These are phyloP conservation scores for Podochytrium sp. DNA, from an alignment of 192 early-diverging fungal genomes.

Conservation along the genomic window DNA sequence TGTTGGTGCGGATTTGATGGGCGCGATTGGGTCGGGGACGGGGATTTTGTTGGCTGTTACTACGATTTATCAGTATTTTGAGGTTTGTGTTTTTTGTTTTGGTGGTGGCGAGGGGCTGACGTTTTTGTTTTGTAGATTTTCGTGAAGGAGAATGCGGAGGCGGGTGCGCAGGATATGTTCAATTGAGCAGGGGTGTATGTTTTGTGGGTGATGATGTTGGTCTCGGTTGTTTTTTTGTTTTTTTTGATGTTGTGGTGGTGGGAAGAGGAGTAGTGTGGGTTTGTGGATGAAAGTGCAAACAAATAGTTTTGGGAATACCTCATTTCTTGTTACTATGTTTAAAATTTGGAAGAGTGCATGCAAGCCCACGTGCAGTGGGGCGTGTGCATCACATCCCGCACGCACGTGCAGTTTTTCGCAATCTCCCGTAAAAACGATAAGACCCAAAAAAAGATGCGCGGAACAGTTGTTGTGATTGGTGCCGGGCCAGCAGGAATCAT, in stretches of 20 bases:
- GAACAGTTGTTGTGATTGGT: constrained; percentile 1
- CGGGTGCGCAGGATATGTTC: constrained; percentile 21
- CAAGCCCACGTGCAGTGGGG: too few relatives aligned
- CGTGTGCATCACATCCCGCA: too few relatives aligned
- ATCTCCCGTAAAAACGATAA: too few relatives aligned
- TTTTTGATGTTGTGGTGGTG: too few relatives aligned
- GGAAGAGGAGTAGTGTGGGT: too few relatives aligned
- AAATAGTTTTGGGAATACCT: too few relatives aligned
- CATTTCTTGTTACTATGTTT: too few relatives aligned
- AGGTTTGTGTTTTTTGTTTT: constrained; percentile 43
- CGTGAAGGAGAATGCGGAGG: constrained; percentile 75
- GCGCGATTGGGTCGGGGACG: constrained; percentile 97
- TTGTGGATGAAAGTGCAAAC: too few relatives aligned
- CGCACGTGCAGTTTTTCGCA: too few relatives aligned
- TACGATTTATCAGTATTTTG: constrained; percentile 99
- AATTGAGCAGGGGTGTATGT: not conserved
- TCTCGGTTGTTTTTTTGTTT: not conserved
- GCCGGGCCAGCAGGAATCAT: not conserved
- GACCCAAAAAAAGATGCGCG: too few relatives aligned
- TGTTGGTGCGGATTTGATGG: constrained; percentile 95
- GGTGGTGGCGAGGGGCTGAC: not conserved
- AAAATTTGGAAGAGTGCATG: too few relatives aligned
- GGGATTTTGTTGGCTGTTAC: constrained; percentile 98
- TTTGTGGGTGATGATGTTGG: not conserved
- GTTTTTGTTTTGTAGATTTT: constrained; percentile 71